phyloP scores from a whole-genome alignment of 1,284 basidiomycete species.

The Ustilago tritici region DNA sequence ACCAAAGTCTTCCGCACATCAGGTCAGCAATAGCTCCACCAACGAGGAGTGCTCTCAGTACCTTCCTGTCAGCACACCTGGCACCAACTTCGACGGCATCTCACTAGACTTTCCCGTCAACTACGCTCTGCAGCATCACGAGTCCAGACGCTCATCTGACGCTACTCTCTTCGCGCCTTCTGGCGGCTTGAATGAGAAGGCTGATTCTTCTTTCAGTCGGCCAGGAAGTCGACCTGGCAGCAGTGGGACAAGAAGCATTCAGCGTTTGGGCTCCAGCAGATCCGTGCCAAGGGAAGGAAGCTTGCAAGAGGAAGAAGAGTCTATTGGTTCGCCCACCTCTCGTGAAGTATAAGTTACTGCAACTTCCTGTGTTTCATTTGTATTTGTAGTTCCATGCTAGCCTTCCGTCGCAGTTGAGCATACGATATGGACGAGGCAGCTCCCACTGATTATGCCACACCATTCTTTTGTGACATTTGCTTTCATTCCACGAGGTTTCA shows the following conservation, averaged over 20 bases:
- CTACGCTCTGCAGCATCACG: constrained; percentile 32
- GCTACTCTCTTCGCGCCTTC: constrained; percentile 39
- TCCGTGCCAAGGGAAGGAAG: constrained; percentile 38
- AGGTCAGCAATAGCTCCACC: constrained; percentile 15
- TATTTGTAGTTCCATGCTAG: constrained; percentile 19
- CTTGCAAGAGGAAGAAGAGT: constrained; percentile 36
- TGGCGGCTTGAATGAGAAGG: constrained; percentile 13
- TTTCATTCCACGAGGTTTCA: constrained; percentile 2
- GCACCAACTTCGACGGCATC: constrained; percentile 14
- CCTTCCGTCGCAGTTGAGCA: background rate
- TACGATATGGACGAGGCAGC: background rate
- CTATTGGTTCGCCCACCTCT: constrained; percentile 6
- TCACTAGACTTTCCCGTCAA: constrained; percentile 28
- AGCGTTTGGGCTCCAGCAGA: constrained; percentile 37
- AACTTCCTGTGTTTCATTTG: background rate
- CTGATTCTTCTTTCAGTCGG: constrained; percentile 19
- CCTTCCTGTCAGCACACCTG: constrained; percentile 10
- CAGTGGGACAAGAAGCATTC: constrained; percentile 35
- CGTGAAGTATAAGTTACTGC: constrained; percentile 2
- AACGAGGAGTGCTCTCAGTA: constrained; percentile 10
- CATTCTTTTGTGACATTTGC: background rate
- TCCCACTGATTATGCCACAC: background rate
- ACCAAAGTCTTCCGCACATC: constrained; percentile 8
- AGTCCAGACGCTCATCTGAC: constrained; percentile 47
- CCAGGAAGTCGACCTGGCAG: constrained; percentile 36